phyloP scores from a whole-genome alignment of 192 early-diverging fungal species.

The Jimgerdemannia lactiflua region DNA sequence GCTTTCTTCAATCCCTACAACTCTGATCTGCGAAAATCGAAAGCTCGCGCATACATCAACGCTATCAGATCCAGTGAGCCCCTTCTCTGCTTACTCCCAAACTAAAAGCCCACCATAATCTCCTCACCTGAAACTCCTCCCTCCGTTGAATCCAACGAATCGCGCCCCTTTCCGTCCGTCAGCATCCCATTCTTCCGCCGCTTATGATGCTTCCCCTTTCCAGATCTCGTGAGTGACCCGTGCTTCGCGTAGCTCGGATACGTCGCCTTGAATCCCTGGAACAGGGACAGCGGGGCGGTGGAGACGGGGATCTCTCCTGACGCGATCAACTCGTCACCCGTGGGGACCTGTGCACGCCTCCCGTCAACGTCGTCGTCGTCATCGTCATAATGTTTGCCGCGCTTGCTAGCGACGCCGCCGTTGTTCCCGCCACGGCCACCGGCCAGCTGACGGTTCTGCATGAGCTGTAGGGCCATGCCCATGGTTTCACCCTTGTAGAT shows the following conservation, averaged over 20 bases:
- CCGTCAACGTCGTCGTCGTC: no score
- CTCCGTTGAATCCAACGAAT: constrained; percentile 24
- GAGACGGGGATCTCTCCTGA: constrained; percentile 52
- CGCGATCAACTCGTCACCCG: constrained; percentile 32
- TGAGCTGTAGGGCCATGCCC: constrained; percentile 46
- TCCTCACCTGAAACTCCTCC: constrained; percentile 1
- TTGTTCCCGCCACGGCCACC: constrained; percentile 19
- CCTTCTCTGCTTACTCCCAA: no score
- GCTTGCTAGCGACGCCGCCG: constrained; percentile 18
- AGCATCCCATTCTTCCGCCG: constrained; percentile 18
- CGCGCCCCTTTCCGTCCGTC: constrained; percentile 24
- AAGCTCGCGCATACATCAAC: no score
- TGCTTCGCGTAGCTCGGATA: constrained; percentile 48
- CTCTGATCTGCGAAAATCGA: no score
- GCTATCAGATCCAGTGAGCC: no score
- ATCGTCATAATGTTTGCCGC: not conserved
- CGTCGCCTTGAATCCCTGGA: constrained; percentile 51
- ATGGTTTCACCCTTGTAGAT: constrained; percentile 50
- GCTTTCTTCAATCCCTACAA: no score
- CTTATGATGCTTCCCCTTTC: constrained; percentile 8
- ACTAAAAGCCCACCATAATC: not conserved
- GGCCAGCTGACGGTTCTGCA: constrained; percentile 40
- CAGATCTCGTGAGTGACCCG: not conserved
- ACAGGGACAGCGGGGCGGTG: constrained; percentile 45
- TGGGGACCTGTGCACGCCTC: constrained; percentile 3